Percentiles rank a stretch among this genome's conserved stretches.
Evolutionary conservation across 495 filamentous ascomycete genomes (phyloP).

Genomic region (Wilcoxina mikolae): DNA sequence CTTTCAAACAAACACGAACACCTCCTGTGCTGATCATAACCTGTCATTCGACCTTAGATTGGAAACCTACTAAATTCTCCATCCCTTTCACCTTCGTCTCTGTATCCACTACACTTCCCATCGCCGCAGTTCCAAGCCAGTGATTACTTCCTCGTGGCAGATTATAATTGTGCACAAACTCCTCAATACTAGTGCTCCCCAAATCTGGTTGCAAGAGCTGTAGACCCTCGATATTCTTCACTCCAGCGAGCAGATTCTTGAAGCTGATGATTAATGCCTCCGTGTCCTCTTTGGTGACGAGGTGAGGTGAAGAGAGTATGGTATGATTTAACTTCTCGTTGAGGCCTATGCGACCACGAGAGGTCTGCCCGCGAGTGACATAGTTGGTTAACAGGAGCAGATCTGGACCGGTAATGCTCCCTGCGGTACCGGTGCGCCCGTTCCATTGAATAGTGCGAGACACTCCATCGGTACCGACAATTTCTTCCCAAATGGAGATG

Average conservation of each 20-base stretch:
- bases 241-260: constrained; percentile 39
- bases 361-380: constrained; percentile 45
- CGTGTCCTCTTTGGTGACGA: constrained; percentile 38
- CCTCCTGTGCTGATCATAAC: not conserved
- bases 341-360: constrained; percentile 46
- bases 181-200: constrained; percentile 30
- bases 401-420: constrained; percentile 29
- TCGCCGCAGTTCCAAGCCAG: constrained; percentile 49
- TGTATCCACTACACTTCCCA: constrained; percentile 32
- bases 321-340: constrained; percentile 37
- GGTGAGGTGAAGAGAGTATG: constrained; percentile 40
- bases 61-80: not conserved
- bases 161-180: constrained; percentile 40
- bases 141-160: constrained; percentile 48
- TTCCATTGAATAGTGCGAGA: constrained; percentile 49
- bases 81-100: not conserved
- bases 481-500: constrained; percentile 1
- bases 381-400: constrained; percentile 48
- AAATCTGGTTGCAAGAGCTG: constrained; percentile 1
- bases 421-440: constrained; percentile 41
- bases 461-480: constrained; percentile 36
- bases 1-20: not conserved
- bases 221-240: constrained; percentile 30
- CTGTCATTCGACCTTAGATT: not conserved
- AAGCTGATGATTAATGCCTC: constrained; percentile 37